These are phyloP conservation scores for Cercospora sojina DNA, from an alignment of 2,329 filamentous ascomycete species.

Conservation along the genomic window DNA sequence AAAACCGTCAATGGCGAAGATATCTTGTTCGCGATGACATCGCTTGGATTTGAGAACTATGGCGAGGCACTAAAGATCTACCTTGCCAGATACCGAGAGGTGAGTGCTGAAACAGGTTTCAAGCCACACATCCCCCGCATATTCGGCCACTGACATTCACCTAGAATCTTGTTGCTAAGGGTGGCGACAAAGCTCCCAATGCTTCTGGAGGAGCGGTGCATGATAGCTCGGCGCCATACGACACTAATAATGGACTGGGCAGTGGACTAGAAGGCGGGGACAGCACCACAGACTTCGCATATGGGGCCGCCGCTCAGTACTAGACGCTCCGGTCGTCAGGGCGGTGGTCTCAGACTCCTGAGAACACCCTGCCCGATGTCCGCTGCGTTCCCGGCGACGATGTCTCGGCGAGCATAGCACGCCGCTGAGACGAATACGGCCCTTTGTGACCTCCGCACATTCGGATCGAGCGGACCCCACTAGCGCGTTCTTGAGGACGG, in stretches of 20 bases:
- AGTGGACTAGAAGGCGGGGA: constrained; percentile 46
- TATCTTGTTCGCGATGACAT: constrained; percentile 98
- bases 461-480: not conserved
- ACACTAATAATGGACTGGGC: constrained; percentile 45
- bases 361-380: not conserved
- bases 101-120: constrained; percentile 54
- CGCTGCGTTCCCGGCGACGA: not conserved
- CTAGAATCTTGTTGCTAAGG: constrained; percentile 76
- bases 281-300: constrained; percentile 42
- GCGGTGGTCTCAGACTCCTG: not conserved
- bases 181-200: constrained; percentile 59
- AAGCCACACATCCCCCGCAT: constrained; percentile 14
- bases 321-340: constrained; percentile 4
- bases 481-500: not conserved
- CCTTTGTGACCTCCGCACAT: not conserved
- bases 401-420: not conserved
- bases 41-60: constrained; percentile 97
- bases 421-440: not conserved
- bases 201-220: constrained; percentile 38
- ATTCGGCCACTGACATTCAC: constrained; percentile 22
- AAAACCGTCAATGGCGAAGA: constrained; percentile 99
- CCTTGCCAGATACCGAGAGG: constrained; percentile 94
- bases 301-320: constrained; percentile 24
- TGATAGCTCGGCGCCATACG: constrained; percentile 35
- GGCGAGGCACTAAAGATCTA: constrained; percentile 98